phyloP scores from a whole-genome alignment of 441 rosid species.

The Erodium moschatum region DNA sequence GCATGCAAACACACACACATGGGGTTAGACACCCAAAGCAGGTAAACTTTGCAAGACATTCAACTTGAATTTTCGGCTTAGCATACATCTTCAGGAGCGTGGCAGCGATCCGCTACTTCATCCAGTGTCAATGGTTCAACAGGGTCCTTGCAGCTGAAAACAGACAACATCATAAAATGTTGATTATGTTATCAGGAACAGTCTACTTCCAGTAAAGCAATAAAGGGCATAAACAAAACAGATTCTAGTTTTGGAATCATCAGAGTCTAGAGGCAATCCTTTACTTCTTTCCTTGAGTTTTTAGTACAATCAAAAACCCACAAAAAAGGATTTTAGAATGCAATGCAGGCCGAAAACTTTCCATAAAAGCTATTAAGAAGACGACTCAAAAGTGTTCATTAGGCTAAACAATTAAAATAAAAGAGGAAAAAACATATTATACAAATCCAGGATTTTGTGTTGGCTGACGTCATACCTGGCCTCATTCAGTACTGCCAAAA shows the following conservation, averaged over 20 bases:
- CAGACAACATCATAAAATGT: background rate
- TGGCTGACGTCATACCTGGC: conserved; percentile 44
- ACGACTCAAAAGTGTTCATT: conserved; percentile 12
- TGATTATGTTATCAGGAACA: conserved; percentile 1
- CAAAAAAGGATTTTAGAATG: too few species aligned
- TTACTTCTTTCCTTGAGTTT: too few species aligned
- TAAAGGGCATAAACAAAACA: too few species aligned
- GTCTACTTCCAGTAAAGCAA: background rate
- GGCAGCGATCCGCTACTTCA: conserved; percentile 83
- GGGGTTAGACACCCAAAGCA: too few species aligned
- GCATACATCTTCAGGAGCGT: conserved; percentile 68
- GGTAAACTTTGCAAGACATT: too few species aligned
- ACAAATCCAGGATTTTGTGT: too few species aligned
- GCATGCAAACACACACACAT: conserved; percentile 20
- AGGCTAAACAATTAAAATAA: too few species aligned
- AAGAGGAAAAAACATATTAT: too few species aligned
- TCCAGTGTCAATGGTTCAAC: conserved; percentile 80
- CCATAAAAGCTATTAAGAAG: background rate
- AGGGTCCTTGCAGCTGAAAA: conserved; percentile 77
- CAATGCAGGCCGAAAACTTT: too few species aligned
- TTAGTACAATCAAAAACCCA: too few species aligned
- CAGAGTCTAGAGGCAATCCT: too few species aligned
- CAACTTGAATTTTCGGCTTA: background rate
- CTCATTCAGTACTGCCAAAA: conserved; percentile 79
- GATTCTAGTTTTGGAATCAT: too few species aligned